These are phyloP conservation scores for Amanita inopinata DNA, from an alignment of 768 basidiomycete species.

Conservation along the genomic window DNA sequence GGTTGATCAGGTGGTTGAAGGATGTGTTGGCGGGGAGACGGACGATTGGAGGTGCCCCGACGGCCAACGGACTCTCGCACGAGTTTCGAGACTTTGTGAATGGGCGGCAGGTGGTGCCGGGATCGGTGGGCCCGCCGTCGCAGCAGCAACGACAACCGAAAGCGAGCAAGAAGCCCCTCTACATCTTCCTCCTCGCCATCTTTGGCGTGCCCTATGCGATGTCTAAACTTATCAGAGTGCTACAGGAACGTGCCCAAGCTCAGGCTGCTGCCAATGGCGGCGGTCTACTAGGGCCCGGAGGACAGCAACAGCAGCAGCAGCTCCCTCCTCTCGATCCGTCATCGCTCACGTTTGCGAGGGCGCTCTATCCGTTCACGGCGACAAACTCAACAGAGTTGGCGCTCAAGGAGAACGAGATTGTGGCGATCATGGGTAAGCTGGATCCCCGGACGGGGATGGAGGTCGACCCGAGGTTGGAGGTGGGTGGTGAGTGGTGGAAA, in stretches of 20 bases:
- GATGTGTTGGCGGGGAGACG: constrained; percentile 42
- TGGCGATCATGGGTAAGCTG: constrained; percentile 79
- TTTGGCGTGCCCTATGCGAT: constrained; percentile 92
- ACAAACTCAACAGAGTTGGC: constrained; percentile 69
- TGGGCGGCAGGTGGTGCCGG: constrained; percentile 49
- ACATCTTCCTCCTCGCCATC: constrained; percentile 89
- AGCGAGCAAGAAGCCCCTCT: constrained; percentile 79
- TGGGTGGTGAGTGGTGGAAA: constrained; percentile 87
- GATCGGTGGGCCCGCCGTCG: constrained; percentile 27
- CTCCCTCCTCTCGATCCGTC: constrained; percentile 52
- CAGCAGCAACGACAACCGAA: constrained; percentile 28
- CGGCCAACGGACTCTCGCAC: constrained; percentile 26
- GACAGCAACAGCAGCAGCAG: constrained; percentile 1
- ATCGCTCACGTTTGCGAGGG: constrained; percentile 74
- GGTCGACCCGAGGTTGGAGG: constrained; percentile 53
- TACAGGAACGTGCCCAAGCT: constrained; percentile 52
- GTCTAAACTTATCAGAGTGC: constrained; percentile 76
- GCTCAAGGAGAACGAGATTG: constrained; percentile 84
- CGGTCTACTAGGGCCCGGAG: constrained; percentile 22
- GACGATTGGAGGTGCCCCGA: constrained; percentile 16
- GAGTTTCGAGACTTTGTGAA: constrained; percentile 76
- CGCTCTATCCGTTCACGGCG: constrained; percentile 69
- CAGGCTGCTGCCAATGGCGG: constrained; percentile 32
- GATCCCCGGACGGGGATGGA: constrained; percentile 61
- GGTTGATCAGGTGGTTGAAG: constrained; percentile 78